Evolutionary conservation across 2,329 filamentous ascomycete genomes (phyloP).

Genomic region (Colletotrichum sp.): DNA sequence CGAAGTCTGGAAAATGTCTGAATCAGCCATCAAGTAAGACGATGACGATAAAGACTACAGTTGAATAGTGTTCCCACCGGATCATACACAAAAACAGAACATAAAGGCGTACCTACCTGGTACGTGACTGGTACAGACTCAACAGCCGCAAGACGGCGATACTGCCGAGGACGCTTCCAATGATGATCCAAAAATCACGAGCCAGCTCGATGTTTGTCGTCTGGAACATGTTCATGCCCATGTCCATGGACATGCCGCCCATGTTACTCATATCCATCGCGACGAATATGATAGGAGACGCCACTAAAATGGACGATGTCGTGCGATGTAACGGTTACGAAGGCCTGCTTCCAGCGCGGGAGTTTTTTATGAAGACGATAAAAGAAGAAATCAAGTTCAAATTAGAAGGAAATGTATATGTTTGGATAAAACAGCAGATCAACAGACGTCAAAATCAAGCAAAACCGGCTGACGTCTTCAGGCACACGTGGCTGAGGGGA

Average conservation of each 20-base stretch:
- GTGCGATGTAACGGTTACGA: not conserved
- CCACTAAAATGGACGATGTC: not conserved
- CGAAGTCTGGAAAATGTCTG: not conserved
- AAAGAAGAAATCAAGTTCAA: not conserved
- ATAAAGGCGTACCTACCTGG: not conserved
- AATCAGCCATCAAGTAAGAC: not conserved
- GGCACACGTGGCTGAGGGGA: not conserved
- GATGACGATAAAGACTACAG: not conserved
- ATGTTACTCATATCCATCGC: not conserved
- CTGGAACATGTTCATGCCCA: not conserved
- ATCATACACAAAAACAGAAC: not conserved
- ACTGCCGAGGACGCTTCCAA: constrained; percentile 51
- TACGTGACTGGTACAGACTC: not conserved
- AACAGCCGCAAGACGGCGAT: constrained; percentile 25
- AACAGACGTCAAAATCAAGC: not conserved
- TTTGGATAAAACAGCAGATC: not conserved
- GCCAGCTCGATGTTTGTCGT: constrained; percentile 25
- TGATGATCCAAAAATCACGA: constrained; percentile 62
- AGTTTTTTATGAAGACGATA: not conserved
- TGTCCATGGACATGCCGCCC: not conserved
- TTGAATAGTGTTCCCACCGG: no score
- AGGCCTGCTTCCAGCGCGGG: not conserved
- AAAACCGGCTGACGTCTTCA: not conserved
- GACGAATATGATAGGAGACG: not conserved
- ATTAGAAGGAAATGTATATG: not conserved